These are phyloP conservation scores for Lactifluus subvellereus DNA, from an alignment of 768 basidiomycete species.

Conservation along the genomic window DNA sequence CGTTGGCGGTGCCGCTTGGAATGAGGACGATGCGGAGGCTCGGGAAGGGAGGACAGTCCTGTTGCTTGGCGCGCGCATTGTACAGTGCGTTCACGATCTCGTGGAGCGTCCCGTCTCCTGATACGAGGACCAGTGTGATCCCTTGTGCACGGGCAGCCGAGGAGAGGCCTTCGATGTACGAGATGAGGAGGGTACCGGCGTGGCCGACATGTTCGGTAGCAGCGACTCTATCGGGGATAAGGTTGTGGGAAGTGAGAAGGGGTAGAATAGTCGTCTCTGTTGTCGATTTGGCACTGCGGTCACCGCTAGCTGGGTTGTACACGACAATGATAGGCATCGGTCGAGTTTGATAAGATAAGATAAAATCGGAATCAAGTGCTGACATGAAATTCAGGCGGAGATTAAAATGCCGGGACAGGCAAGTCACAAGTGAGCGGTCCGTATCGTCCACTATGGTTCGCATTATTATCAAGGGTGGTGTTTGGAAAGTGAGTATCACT, in stretches of 20 bases:
- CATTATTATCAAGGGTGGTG: conserved; percentile 90
- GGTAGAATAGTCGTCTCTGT: conserved; percentile 57
- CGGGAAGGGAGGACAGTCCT: neutral
- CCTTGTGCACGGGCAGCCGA: conserved; percentile 24
- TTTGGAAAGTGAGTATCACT: conserved; percentile 62
- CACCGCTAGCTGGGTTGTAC: conserved; percentile 74
- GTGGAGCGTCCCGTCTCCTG: conserved; percentile 91
- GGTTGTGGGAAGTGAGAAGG: conserved; percentile 42
- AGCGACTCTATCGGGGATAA: conserved; percentile 37
- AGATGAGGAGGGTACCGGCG: conserved; percentile 44
- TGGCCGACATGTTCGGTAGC: conserved; percentile 50
- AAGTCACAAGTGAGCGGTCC: neutral
- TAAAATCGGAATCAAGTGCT: neutral
- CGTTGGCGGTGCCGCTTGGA: conserved; percentile 91
- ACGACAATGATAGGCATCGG: conserved; percentile 52
- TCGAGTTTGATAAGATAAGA: conserved; percentile 1
- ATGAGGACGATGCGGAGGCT: conserved; percentile 45
- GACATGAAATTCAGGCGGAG: conserved; percentile 10
- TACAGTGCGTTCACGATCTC: conserved; percentile 71
- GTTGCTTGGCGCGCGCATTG: neutral
- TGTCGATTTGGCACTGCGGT: conserved; percentile 49
- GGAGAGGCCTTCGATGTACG: conserved; percentile 33
- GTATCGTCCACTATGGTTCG: conserved; percentile 54
- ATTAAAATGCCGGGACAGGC: neutral
- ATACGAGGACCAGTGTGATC: conserved; percentile 54